A percentile compares a stretch with the other conserved stretches of the same genome.
Conservation (phyloP, 768 basidiomycete species). For the Phylloporus arenicola region DNA sequence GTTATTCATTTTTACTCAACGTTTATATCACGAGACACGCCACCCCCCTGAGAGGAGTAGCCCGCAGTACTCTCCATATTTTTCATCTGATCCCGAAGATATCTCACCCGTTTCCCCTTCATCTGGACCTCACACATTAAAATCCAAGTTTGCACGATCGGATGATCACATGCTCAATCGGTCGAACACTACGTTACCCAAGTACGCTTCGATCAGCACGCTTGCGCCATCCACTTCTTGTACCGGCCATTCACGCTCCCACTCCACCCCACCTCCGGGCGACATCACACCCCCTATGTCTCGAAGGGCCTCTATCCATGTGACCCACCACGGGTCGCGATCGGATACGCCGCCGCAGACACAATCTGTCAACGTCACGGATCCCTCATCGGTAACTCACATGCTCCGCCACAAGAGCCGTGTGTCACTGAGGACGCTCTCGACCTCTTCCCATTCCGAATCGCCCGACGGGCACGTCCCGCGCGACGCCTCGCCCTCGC, state of each 20-base stretch:
- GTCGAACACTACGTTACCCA: slow-evolving; percentile 22
- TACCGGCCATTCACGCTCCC: slow-evolving; percentile 20
- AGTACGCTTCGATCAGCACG: slow-evolving; percentile 24
- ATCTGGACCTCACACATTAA: slow-evolving; percentile 9
- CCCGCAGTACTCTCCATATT: slow-evolving; percentile 13
- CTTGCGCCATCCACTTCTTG: slow-evolving; percentile 24
- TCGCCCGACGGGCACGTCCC: not conserved
- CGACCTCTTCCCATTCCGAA: slow-evolving; percentile 7
- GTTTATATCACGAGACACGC: slow-evolving; percentile 11
- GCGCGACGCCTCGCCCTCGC: slow-evolving; percentile 8
- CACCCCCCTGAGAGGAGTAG: slow-evolving; percentile 14
- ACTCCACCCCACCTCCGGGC: slow-evolving; percentile 11
- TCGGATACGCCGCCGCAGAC: slow-evolving; percentile 10
- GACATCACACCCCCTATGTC: slow-evolving; percentile 12
- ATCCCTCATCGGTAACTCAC: slow-evolving; percentile 5
- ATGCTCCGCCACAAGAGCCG: slow-evolving; percentile 24
- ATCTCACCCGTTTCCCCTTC: slow-evolving; percentile 14
- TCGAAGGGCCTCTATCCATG: slow-evolving; percentile 10
- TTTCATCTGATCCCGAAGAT: slow-evolving; percentile 19
- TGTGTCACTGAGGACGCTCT: slow-evolving; percentile 8
- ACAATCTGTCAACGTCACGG: slow-evolving; percentile 6
- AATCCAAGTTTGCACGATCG: slow-evolving; percentile 12
- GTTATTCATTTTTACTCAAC: slow-evolving; percentile 17
- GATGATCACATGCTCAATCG: slow-evolving; percentile 16
- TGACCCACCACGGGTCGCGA: slow-evolving; percentile 2